A percentile compares a stretch with the other conserved stretches of the same genome.
Evolutionary conservation across 129 eudicot species (phyloP).

Genomic region (Flaveria linearis): DNA sequence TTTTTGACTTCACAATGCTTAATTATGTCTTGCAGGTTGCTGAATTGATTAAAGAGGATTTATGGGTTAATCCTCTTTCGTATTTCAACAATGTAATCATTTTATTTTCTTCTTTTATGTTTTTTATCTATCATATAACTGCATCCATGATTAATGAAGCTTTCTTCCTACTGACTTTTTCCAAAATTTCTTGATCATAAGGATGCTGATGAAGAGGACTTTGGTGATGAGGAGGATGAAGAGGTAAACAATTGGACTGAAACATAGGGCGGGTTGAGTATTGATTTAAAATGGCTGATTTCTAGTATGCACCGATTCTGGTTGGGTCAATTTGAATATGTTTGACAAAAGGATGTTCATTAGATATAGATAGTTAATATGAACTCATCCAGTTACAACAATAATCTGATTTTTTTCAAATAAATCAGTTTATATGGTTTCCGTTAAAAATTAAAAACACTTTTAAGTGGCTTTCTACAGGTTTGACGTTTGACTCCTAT

Average conservation of each 20-base stretch:
- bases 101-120: neutral
- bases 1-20: neutral
- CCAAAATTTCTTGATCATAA: slow-evolving; percentile 26
- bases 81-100: slow-evolving; percentile 70
- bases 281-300: neutral
- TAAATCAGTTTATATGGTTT: neutral
- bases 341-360: neutral
- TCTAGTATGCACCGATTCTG: neutral
- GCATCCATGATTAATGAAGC: neutral
- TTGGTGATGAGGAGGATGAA: slow-evolving; percentile 53
- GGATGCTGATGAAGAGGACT: slow-evolving; percentile 85
- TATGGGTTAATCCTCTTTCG: slow-evolving; percentile 90
- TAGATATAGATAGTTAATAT: no score
- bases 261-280: neutral
- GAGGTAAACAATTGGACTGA: slow-evolving; percentile 45
- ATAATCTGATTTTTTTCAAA: neutral
- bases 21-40: slow-evolving; percentile 61
- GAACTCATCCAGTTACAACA: neutral
- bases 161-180: slow-evolving; percentile 19
- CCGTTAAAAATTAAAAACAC: neutral
- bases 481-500: neutral
- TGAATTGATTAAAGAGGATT: slow-evolving; percentile 87
- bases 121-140: neutral
- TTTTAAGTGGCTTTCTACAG: neutral
- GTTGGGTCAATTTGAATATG: neutral